These are phyloP conservation scores for Forsythia suspensa DNA, from an alignment of 257 asterid genomes.

Conservation along the genomic window DNA sequence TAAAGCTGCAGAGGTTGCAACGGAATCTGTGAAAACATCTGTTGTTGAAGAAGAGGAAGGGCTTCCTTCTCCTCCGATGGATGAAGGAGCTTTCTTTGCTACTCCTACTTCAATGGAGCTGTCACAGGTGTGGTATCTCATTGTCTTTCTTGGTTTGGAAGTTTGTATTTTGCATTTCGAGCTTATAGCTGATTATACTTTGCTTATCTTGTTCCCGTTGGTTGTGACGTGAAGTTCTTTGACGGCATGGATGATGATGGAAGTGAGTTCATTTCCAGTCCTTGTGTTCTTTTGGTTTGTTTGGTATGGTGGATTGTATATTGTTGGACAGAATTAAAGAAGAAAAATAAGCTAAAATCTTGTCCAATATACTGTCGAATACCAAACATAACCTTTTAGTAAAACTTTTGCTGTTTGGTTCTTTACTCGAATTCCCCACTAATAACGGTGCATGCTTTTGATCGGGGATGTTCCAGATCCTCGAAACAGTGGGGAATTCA, in stretches of 20 bases:
- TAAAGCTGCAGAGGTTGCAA: slow-evolving; percentile 38
- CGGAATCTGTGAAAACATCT: slow-evolving; percentile 62
- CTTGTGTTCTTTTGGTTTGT: slow-evolving; percentile 22
- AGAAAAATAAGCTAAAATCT: background rate
- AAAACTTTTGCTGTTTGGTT: slow-evolving; percentile 35
- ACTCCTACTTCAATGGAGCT: slow-evolving; percentile 58
- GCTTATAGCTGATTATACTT: slow-evolving; percentile 22
- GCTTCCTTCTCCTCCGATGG: slow-evolving; percentile 86
- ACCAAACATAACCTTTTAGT: background rate
- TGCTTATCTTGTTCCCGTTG: slow-evolving; percentile 17
- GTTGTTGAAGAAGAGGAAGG: slow-evolving; percentile 60
- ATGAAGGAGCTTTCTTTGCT: slow-evolving; percentile 64
- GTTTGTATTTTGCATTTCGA: background rate
- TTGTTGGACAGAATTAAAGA: background rate
- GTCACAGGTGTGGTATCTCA: slow-evolving; percentile 47
- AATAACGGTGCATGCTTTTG: slow-evolving; percentile 27
- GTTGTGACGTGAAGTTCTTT: slow-evolving; percentile 36
- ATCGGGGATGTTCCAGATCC: slow-evolving; percentile 52
- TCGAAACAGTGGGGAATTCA: slow-evolving; percentile 43
- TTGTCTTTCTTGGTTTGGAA: background rate
- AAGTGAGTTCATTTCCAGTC: slow-evolving; percentile 43
- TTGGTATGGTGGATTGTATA: background rate
- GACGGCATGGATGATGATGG: slow-evolving; percentile 61
- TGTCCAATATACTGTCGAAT: background rate
- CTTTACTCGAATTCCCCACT: slow-evolving; percentile 40